Conservation (phyloP, 495 filamentous ascomycete genomes). For the Xanthoparmelia taractica region DNA sequence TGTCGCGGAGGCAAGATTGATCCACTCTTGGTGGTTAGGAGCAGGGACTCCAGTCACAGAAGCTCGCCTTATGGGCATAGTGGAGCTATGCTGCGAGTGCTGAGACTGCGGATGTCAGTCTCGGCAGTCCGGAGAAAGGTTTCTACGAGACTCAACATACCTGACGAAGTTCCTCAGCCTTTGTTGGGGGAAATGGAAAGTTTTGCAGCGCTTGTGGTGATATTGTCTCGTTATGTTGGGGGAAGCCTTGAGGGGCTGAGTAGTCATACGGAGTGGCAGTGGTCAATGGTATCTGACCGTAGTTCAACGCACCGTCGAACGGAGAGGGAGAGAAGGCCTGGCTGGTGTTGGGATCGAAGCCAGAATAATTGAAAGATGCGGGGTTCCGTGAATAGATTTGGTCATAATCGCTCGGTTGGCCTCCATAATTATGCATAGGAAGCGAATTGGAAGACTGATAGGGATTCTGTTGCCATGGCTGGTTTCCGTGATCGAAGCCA, state of each 20-base stretch:
- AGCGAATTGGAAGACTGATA: conserved; percentile 19
- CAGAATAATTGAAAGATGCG: conserved; percentile 18
- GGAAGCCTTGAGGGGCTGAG: conserved; percentile 12
- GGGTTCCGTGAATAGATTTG: conserved; percentile 21
- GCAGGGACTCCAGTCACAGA: conserved; percentile 5
- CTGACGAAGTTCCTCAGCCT: conserved; percentile 11
- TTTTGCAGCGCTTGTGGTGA: conserved; percentile 27
- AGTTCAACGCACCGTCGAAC: conserved; percentile 16
- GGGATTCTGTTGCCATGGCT: conserved; percentile 22
- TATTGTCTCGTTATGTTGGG: conserved; percentile 24
- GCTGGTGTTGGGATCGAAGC: conserved; percentile 12
- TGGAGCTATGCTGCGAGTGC: conserved; percentile 12
- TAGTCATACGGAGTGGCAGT: conserved; percentile 18
- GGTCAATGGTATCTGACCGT: conserved; percentile 17
- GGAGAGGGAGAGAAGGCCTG: conserved; percentile 15
- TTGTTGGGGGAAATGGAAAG: conserved; percentile 16
- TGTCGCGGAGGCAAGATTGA: conserved; percentile 18
- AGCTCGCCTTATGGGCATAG: conserved; percentile 13
- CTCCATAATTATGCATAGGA: conserved; percentile 15
- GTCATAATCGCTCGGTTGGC: conserved; percentile 15
- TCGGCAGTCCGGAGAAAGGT: neutral
- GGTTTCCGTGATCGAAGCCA: conserved; percentile 21
- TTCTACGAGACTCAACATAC: conserved; percentile 8
- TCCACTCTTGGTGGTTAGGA: conserved; percentile 21
- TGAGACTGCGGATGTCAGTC: conserved; percentile 10